Evolutionary conservation across 2,329 filamentous ascomycete genomes (phyloP), one percentile per base, ranked within the genome.

Genomic region (Elsinoe perseae): DNA sequence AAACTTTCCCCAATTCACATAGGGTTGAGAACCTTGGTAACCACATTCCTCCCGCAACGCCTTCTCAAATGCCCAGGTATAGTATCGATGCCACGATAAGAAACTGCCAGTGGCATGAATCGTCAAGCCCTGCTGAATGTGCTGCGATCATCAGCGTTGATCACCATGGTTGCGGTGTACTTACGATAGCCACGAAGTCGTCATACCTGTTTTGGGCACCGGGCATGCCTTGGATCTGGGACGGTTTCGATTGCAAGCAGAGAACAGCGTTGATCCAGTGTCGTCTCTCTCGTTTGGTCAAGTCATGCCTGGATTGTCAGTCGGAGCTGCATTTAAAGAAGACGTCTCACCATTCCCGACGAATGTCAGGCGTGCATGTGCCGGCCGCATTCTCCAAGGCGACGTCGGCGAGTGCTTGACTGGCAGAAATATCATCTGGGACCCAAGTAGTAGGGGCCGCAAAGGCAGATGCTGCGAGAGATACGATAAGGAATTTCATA

Each of bases 1-100:
- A 66, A 72, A 74, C 53, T 70, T 69, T 2, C 70, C 70, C 74
- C 77, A 80, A 64, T 80, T 75, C 70, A 74, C 76, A 68, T 79
- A 80, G 68, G 71, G 70, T 32, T 70, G 70, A 21, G 63, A 66
- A 52, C 69, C 70, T n/a, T 60, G 65, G 54, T 73, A 73, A 20
- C 68, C 69, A 44, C 71, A 73, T 58, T 73, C 71, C 18, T 69
- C 58, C 18, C 54, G 61, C 2, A 73, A 64, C 2, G 67, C 66
- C 59, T 71, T 65, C 48, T 73, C 71, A 56, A 71, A 72, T 1
- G 67, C 60, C 67, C 75, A 68, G 2, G 66, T 68, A 54, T 67
- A 71, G 56, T 69, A 70, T 1, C 70, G 64, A 56, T 72, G 70
- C 70, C 70, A 71, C 42, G 70, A 50, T 20, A 72, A 58, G 62